Conservation (phyloP, 164 flowering plant species). For the Tinospora cordifolia region DNA sequence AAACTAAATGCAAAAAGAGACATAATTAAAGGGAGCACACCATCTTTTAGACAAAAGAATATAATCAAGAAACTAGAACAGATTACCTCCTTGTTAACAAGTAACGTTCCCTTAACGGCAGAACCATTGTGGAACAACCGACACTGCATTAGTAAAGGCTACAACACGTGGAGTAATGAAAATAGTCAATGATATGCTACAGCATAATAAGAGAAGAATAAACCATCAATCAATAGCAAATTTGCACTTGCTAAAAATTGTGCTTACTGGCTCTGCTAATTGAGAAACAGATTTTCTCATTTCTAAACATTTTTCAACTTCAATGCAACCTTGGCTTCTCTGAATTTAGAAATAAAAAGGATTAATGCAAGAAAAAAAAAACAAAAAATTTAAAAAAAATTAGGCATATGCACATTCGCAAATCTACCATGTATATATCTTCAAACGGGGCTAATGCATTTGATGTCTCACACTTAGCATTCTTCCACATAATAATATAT, state of each 20-base stretch:
- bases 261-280: constrained; percentile 29
- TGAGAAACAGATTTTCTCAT: constrained; percentile 7
- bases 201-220: neutral
- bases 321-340: constrained; percentile 9
- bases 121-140: constrained; percentile 60
- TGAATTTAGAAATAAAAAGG: neutral
- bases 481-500: too few relatives aligned
- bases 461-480: too few relatives aligned
- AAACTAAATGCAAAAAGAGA: neutral
- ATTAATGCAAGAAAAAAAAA: too few relatives aligned
- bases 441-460: too few relatives aligned
- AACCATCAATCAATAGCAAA: neutral
- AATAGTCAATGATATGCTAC: neutral
- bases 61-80: neutral
- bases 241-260: neutral
- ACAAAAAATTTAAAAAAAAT: too few relatives aligned
- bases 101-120: constrained; percentile 86
- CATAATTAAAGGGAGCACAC: neutral
- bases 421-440: too few relatives aligned
- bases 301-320: constrained; percentile 14
- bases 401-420: too few relatives aligned
- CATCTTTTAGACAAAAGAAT: neutral
- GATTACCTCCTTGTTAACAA: constrained; percentile 59
- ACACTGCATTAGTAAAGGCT: constrained; percentile 76
- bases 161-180: constrained; percentile 10